Base-by-base conservation (phyloP, 2,329 filamentous ascomycete species). In the Thielaviopsis musarum region DNA sequence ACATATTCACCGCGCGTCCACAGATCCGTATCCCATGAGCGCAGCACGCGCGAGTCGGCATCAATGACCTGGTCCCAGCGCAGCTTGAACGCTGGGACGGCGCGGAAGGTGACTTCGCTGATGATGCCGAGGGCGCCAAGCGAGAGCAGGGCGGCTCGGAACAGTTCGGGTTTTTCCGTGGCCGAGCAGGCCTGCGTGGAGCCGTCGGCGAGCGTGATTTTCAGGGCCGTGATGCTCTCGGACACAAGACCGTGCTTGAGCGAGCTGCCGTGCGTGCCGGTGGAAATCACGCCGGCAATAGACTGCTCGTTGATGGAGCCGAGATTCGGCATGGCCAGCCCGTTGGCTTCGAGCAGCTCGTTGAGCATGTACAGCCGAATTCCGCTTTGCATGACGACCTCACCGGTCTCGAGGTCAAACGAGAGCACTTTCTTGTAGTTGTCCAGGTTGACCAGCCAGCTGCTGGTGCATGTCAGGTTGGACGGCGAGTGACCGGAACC, bases 281-380 rank as follows among this genome's bases (percentile, higher is more conserved):
- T 98, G 21, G 87, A 84, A 62, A 97, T 94, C 15, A 90, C 91
- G 28, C 93, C 93, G 1, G 88, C 90, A 63, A 97, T 84, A 61
- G 87, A 93, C 75, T 98, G 93, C 66, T 89, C 82, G 69, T 96
- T 90, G 71, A 98, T 98, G 70, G 89, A 95, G 41, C 93, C 93
- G 53, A 97, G 75, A 69, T 94, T 96, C 28, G 88, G 87, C 80
- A 98, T 85, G 1, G 90, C 89, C 63, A 95, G 77, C 0, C 88
- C 89, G 66, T 84, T 72, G 59, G 79, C 77, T 64, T 88, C 88
- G 34, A 96, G 81, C 66, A 83, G 81, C 52, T 80, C 77, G 63
- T 89, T 86, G 60, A 98, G 74, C 62, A 84, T 74, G 65, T 81
- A 82, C 62, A 98, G 75, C 21, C 91, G 80, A 64, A 97, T 95